These are phyloP conservation scores for Triticum aestivum DNA, from an alignment of 176 grass and related monocot genomes.

Conservation along the genomic window IWGSC_CS_RefSeq_v2.1 NC_057810.1:327447823-327448322, in stretches of 20 bases:
- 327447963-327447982: too few species aligned
- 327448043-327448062: background rate
- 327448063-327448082: background rate
- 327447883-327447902: background rate
- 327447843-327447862: background rate
- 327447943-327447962: too few species aligned
- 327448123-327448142: background rate
- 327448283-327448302: background rate
- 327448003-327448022: too few species aligned
- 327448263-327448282: background rate
- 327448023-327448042: too few species aligned
- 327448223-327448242: background rate
- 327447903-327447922: background rate
- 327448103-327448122: background rate
- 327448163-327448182: background rate
- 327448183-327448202: background rate
- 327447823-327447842: too few species aligned
- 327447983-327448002: too few species aligned
- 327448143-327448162: background rate
- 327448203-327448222: background rate
- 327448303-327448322: background rate
- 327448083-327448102: background rate
- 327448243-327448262: background rate
- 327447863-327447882: background rate
- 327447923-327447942: background rate